A percentile compares a stretch with the other conserved stretches of the same genome.
Conservation (phyloP, 2,329 filamentous ascomycete genomes). For the Diplodia mutila region DNA sequence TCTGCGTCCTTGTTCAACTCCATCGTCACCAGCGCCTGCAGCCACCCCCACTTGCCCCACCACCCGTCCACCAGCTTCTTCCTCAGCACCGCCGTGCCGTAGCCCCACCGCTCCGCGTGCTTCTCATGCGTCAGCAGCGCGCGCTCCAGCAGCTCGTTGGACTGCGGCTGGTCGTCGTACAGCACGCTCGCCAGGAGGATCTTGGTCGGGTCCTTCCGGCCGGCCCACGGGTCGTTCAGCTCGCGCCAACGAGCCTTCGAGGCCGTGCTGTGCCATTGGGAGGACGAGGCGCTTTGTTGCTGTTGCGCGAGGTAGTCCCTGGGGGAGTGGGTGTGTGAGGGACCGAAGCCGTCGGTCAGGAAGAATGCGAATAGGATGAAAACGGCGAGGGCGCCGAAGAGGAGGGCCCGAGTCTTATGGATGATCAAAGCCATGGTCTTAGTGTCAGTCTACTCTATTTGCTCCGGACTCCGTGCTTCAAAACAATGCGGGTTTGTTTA, state of each 20-base stretch:
- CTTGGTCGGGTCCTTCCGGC: background rate
- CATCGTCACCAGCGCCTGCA: constrained; percentile 33
- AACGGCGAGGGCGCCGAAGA: constrained; percentile 4
- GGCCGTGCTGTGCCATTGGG: constrained; percentile 6
- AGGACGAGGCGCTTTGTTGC: background rate
- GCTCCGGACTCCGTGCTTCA: background rate
- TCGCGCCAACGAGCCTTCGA: background rate
- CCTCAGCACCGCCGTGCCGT: constrained; percentile 42
- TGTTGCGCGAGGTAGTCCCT: background rate
- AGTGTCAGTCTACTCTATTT: background rate
- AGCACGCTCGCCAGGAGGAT: constrained; percentile 29
- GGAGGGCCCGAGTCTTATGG: constrained; percentile 17
- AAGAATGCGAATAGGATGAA: constrained; percentile 5
- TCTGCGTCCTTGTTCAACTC: constrained; percentile 36
- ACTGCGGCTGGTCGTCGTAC: constrained; percentile 13
- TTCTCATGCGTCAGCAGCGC: constrained; percentile 41
- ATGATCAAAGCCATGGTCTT: constrained; percentile 4
- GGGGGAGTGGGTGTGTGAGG: background rate
- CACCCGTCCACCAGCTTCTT: constrained; percentile 39
- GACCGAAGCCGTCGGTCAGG: background rate
- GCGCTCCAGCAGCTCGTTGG: constrained; percentile 38
- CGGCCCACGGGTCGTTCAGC: constrained; percentile 1
- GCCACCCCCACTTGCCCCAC: constrained; percentile 42
- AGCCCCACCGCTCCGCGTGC: constrained; percentile 42
- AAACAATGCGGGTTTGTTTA: background rate